Percentiles rank a stretch among this genome's conserved stretches.
Evolutionary conservation across 352 stramenopile genomes (phyloP).

Genomic region (Blastocystis sp.): DNA sequence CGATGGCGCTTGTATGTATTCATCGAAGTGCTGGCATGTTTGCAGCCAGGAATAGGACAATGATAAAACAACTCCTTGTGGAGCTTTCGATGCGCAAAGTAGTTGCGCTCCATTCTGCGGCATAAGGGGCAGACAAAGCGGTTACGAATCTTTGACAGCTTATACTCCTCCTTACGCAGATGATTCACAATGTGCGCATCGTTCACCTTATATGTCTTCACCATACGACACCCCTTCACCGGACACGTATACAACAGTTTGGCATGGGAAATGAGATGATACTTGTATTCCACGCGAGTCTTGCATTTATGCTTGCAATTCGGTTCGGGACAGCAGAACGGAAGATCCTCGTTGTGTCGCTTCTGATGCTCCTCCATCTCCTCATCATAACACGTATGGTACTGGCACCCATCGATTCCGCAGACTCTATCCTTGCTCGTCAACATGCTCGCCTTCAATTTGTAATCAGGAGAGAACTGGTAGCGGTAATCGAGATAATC

Average conservation of each 20-base stretch:
- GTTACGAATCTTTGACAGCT: no score
- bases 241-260: slow-evolving; percentile 1
- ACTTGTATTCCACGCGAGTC: background rate
- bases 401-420: background rate
- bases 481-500: slow-evolving; percentile 15
- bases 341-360: background rate
- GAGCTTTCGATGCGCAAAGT: background rate
- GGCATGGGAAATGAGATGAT: background rate
- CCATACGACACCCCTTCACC: background rate
- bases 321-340: background rate
- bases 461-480: background rate
- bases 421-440: background rate
- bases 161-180: no score
- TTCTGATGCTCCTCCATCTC: background rate
- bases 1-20: background rate
- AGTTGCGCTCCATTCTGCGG: background rate
- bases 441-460: background rate
- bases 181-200: background rate
- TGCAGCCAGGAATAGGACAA: slow-evolving; percentile 14
- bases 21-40: no score
- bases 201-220: background rate
- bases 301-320: slow-evolving; percentile 14
- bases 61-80: background rate
- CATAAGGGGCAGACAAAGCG: background rate
- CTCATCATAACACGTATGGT: background rate